Evolutionary conservation across 2,329 filamentous ascomycete species (phyloP).

Genomic region (Ceratocystis cacaofunesta): DNA sequence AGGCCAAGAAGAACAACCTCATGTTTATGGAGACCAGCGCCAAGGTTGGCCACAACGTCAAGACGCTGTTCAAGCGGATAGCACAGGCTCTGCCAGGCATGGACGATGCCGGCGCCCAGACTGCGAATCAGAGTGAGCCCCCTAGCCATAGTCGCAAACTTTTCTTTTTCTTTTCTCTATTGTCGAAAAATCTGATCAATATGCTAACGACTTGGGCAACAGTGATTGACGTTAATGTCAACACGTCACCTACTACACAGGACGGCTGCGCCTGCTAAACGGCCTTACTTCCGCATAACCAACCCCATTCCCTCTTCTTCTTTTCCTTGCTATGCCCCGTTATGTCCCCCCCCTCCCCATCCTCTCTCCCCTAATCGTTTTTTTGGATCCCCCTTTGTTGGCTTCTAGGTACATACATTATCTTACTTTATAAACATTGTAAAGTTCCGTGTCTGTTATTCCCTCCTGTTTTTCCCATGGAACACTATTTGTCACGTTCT

Average conservation of each 20-base stretch:
- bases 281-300: background rate
- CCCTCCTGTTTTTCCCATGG: background rate
- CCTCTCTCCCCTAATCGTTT: slow-evolving; percentile 6
- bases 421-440: slow-evolving; percentile 9
- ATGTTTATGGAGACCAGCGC: slow-evolving; percentile 99
- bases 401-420: slow-evolving; percentile 15
- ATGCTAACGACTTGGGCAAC: slow-evolving; percentile 20
- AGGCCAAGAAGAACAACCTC: slow-evolving; percentile 91
- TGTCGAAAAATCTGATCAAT: slow-evolving; percentile 2
- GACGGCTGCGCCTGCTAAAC: slow-evolving; percentile 55
- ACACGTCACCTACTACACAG: slow-evolving; percentile 51
- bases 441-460: background rate
- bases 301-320: background rate
- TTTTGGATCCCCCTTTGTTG: slow-evolving; percentile 1
- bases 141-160: background rate
- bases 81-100: slow-evolving; percentile 94
- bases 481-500: background rate
- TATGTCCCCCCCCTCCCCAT: background rate
- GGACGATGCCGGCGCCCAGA: slow-evolving; percentile 70
- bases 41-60: slow-evolving; percentile 95
- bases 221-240: slow-evolving; percentile 94
- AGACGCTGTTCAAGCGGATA: slow-evolving; percentile 93
- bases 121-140: slow-evolving; percentile 59
- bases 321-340: background rate
- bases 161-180: background rate